phyloP scores from a whole-genome alignment of 768 basidiomycete genomes.

The Phaffia tasmanica region DNA sequence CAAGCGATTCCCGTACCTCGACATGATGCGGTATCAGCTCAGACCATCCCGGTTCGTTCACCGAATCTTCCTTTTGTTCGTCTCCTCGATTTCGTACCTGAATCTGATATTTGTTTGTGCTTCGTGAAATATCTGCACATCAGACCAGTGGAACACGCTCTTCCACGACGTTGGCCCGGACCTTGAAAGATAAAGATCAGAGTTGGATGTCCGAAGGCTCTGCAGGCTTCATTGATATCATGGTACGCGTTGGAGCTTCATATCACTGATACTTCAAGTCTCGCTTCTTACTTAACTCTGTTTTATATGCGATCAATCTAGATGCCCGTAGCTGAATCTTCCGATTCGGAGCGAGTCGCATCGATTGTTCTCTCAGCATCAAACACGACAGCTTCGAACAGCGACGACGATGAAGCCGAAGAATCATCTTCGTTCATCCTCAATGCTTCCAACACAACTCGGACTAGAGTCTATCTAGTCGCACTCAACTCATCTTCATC shows the following conservation, averaged over 20 bases:
- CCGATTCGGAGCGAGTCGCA: conserved; percentile 39
- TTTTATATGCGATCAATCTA: conserved; percentile 23
- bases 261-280: neutral
- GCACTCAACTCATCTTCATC: conserved; percentile 23
- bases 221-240: conserved; percentile 35
- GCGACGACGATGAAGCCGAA: too few species aligned
- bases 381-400: conserved; percentile 32
- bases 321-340: conserved; percentile 39
- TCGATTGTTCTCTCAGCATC: conserved; percentile 40
- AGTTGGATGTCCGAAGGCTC: conserved; percentile 26
- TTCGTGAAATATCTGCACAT: too few species aligned
- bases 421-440: conserved; percentile 38
- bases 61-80: too few species aligned
- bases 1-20: too few species aligned
- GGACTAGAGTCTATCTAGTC: conserved; percentile 44
- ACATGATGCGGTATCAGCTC: too few species aligned
- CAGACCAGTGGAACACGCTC: too few species aligned
- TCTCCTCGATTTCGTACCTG: too few species aligned
- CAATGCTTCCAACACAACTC: conserved; percentile 46
- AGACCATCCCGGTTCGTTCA: too few species aligned
- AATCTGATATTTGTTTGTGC: too few species aligned
- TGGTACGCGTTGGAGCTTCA: conserved; percentile 18
- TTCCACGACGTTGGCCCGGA: too few species aligned
- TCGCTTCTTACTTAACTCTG: neutral
- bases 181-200: too few species aligned